Percentiles rank a stretch among this genome's conserved stretches.
Evolutionary conservation across 2,329 filamentous ascomycete species (phyloP).

Genomic region (Alternaria tenuissima): DNA sequence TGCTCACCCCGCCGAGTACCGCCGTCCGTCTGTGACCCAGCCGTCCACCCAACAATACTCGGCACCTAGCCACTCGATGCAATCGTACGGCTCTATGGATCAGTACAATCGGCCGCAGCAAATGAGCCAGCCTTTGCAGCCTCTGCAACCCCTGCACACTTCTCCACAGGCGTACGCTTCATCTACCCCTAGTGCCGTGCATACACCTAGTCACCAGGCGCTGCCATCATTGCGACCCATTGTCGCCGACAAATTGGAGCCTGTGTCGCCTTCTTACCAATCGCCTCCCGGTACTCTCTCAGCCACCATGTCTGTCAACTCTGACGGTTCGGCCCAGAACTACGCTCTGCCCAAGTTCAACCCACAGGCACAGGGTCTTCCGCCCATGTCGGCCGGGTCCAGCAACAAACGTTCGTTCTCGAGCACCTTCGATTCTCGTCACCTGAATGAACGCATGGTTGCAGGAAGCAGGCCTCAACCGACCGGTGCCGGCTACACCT

Average conservation of each 20-base stretch:
- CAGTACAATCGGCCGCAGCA: slow-evolving; percentile 50
- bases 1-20: slow-evolving; percentile 49
- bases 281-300: slow-evolving; percentile 46
- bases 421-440: slow-evolving; percentile 55
- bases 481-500: slow-evolving; percentile 39
- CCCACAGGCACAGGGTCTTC: slow-evolving; percentile 36
- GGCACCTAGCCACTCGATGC: slow-evolving; percentile 44
- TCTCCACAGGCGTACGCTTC: slow-evolving; percentile 43
- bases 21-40: slow-evolving; percentile 51
- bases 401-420: slow-evolving; percentile 58
- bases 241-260: slow-evolving; percentile 50
- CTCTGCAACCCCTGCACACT: slow-evolving; percentile 45
- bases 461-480: slow-evolving; percentile 55
- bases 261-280: slow-evolving; percentile 55
- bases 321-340: slow-evolving; percentile 36
- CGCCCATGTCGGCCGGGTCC: slow-evolving; percentile 36
- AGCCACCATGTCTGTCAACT: slow-evolving; percentile 45
- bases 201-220: slow-evolving; percentile 45
- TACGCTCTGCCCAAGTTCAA: slow-evolving; percentile 42
- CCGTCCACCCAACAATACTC: slow-evolving; percentile 46
- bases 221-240: slow-evolving; percentile 54
- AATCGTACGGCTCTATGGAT: slow-evolving; percentile 48
- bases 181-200: slow-evolving; percentile 36
- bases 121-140: slow-evolving; percentile 45
- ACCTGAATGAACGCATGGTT: slow-evolving; percentile 55